These are phyloP conservation scores for Zymoseptoria passerinii DNA, from an alignment of 2,329 filamentous ascomycete species.

Conservation along the genomic window DNA sequence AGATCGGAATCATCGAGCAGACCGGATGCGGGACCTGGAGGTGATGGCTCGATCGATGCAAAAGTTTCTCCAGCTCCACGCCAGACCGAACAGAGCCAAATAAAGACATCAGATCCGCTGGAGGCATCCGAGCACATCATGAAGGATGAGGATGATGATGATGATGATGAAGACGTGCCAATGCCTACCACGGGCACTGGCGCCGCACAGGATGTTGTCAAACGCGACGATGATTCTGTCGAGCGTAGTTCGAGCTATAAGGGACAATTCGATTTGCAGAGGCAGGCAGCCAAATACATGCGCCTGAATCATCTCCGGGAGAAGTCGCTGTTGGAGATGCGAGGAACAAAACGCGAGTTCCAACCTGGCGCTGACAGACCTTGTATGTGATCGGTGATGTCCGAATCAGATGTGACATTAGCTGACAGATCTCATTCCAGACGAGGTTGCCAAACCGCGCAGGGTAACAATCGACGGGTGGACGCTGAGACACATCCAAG, in stretches of 20 bases:
- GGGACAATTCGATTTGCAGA: neutral
- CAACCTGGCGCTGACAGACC: neutral
- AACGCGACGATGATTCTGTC: neutral
- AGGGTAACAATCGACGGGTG: neutral
- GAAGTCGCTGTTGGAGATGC: neutral
- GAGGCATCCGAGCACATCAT: neutral
- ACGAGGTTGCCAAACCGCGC: neutral
- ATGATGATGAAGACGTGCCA: too few relatives aligned
- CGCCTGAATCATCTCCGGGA: neutral
- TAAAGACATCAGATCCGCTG: neutral
- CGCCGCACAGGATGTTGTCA: neutral
- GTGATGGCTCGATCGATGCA: neutral
- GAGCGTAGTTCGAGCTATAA: neutral
- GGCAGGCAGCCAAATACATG: neutral
- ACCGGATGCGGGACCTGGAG: neutral
- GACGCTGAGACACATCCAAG: neutral
- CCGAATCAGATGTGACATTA: neutral
- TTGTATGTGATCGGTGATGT: neutral
- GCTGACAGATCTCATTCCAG: neutral
- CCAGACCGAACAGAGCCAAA: neutral
- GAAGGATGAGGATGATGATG: too few relatives aligned
- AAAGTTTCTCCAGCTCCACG: neutral
- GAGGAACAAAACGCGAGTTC: neutral
- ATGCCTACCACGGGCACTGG: too few relatives aligned
- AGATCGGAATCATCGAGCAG: neutral